These are phyloP conservation scores for Mycena haematopus DNA, from an alignment of 768 basidiomycete genomes.

Conservation along the genomic window DNA sequence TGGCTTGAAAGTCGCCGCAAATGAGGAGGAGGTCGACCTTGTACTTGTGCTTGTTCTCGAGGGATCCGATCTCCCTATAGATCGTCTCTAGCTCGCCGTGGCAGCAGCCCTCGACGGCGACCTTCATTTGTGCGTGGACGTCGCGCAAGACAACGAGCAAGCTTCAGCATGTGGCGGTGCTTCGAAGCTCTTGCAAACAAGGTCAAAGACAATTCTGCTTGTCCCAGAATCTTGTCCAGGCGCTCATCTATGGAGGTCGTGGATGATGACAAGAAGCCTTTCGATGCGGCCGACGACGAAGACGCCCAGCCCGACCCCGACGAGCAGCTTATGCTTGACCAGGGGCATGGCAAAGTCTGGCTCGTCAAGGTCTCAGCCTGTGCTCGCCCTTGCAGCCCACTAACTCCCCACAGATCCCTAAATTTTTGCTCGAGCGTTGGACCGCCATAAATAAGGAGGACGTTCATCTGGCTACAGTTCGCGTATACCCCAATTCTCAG, in stretches of 20 bases:
- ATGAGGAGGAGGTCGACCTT: conserved; percentile 87
- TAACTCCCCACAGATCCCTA: conserved; percentile 67
- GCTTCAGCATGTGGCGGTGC: not conserved
- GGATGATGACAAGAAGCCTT: conserved; percentile 74
- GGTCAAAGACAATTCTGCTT: no score
- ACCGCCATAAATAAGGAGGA: conserved; percentile 74
- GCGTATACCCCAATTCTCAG: conserved; percentile 64
- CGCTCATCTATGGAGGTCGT: conserved; percentile 39
- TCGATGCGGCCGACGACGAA: conserved; percentile 62
- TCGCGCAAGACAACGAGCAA: not conserved
- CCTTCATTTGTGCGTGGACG: conserved; percentile 45
- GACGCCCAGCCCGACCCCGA: conserved; percentile 79
- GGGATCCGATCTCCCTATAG: conserved; percentile 69
- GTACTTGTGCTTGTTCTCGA: conserved; percentile 67
- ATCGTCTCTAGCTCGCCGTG: conserved; percentile 93
- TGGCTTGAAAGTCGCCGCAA: conserved; percentile 96
- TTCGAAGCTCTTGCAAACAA: not conserved
- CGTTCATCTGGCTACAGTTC: conserved; percentile 82
- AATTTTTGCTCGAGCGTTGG: conserved; percentile 89
- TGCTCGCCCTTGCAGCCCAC: not conserved
- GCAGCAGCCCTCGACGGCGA: conserved; percentile 94
- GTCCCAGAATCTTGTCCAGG: no score
- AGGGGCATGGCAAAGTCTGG: conserved; percentile 81
- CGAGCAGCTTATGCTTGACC: conserved; percentile 80
- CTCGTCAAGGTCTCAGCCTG: conserved; percentile 72